These are phyloP conservation scores for Galerina sulciceps DNA, from an alignment of 768 basidiomycete species.

Conservation along the genomic window DNA sequence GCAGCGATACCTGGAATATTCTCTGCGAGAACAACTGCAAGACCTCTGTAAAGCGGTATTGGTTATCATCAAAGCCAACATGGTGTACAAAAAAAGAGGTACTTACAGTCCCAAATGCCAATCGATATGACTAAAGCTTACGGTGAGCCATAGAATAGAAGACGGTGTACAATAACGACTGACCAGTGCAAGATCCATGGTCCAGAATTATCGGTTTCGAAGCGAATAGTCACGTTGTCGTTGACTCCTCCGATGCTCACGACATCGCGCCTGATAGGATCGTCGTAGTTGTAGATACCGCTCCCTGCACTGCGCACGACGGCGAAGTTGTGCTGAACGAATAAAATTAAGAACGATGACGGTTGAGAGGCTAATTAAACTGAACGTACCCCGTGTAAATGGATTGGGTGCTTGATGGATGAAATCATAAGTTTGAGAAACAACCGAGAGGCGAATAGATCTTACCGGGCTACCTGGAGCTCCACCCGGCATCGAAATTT, in stretches of 20 bases:
- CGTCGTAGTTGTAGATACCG: conserved; percentile 43
- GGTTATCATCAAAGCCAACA: not conserved
- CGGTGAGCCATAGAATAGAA: too few species aligned
- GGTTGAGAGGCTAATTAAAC: not conserved
- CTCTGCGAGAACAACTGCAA: conserved; percentile 39
- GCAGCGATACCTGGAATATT: conserved; percentile 20
- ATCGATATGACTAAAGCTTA: too few species aligned
- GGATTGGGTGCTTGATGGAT: conserved; percentile 51
- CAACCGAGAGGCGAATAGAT: not conserved
- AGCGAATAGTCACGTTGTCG: too few species aligned
- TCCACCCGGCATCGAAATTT: conserved; percentile 46
- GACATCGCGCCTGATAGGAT: conserved; percentile 55
- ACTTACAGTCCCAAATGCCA: not conserved
- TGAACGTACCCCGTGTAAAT: conserved; percentile 48
- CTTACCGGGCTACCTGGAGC: conserved; percentile 30
- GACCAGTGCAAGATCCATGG: too few species aligned
- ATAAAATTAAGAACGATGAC: conserved; percentile 15
- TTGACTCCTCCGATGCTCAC: too few species aligned
- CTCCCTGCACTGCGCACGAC: conserved; percentile 48
- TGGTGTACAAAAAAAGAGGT: not conserved
- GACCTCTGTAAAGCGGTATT: conserved; percentile 25
- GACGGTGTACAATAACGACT: too few species aligned
- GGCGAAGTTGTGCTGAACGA: conserved; percentile 36
- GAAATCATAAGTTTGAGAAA: not conserved
- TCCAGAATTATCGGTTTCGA: too few species aligned